These are phyloP conservation scores for Boletus edulis DNA, from an alignment of 768 basidiomycete species.

Conservation along the genomic window DNA sequence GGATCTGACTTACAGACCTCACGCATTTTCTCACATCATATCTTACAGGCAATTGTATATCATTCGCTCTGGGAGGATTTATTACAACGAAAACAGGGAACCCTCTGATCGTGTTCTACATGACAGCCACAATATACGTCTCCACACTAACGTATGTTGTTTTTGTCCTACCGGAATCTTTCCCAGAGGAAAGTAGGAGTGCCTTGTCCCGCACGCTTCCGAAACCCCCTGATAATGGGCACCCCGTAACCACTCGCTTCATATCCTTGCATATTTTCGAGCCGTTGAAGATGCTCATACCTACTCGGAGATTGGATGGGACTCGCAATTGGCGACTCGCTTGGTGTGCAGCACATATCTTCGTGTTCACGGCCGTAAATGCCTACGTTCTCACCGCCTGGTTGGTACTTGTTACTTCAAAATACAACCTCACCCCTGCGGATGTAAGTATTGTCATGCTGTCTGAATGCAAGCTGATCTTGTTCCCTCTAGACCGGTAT, in stretches of 20 bases:
- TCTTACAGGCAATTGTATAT: conserved; percentile 22
- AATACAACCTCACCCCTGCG: conserved; percentile 27
- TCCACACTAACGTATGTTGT: conserved; percentile 17
- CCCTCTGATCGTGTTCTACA: conserved; percentile 22
- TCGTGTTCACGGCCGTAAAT: conserved; percentile 16
- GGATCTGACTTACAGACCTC: background rate
- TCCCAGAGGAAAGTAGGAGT: conserved; percentile 22
- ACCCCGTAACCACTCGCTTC: background rate
- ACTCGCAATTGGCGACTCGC: conserved; percentile 28
- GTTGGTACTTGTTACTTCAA: conserved; percentile 23
- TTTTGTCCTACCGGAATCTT: conserved; percentile 30
- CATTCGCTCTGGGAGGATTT: conserved; percentile 29
- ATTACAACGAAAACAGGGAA: conserved; percentile 27
- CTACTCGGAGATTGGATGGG: conserved; percentile 16
- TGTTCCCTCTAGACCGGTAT: conserved; percentile 24
- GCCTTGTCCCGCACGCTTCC: conserved; percentile 7
- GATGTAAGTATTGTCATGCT: conserved; percentile 12
- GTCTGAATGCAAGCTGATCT: background rate
- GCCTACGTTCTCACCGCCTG: conserved; percentile 12
- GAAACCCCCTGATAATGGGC: background rate
- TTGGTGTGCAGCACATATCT: conserved; percentile 27
- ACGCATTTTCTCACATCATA: background rate
- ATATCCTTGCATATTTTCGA: conserved; percentile 11
- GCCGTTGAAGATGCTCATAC: conserved; percentile 25
- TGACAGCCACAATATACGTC: conserved; percentile 9